Conservation (phyloP, 371 early-diverging fungal genomes). For the Syncephalastrum racemosum region DNA sequence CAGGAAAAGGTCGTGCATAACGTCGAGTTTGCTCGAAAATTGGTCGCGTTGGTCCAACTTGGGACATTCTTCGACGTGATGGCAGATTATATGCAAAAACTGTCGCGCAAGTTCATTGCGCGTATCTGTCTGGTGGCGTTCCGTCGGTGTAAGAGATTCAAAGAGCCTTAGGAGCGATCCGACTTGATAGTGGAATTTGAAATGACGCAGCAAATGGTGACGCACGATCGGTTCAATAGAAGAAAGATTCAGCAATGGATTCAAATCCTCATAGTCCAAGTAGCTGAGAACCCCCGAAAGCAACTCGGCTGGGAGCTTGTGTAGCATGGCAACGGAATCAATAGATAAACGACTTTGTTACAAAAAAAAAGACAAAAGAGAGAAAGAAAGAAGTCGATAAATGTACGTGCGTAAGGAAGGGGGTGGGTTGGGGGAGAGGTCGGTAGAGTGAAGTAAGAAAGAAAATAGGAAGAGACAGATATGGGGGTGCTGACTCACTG, state of each 20-base stretch:
- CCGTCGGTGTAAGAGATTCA: constrained; percentile 27
- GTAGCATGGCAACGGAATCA: constrained; percentile 20
- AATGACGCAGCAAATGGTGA: constrained; percentile 30
- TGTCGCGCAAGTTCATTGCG: constrained; percentile 21
- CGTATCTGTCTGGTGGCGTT: constrained; percentile 21
- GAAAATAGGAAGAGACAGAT: too few relatives aligned
- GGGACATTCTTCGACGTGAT: constrained; percentile 24
- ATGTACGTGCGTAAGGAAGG: too few relatives aligned
- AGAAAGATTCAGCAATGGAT: constrained; percentile 12
- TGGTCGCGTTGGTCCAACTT: constrained; percentile 32
- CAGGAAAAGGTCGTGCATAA: constrained; percentile 33
- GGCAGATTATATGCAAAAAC: constrained; percentile 30
- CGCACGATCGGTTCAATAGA: constrained; percentile 12
- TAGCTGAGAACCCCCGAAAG: constrained; percentile 25
- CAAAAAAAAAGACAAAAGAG: too few relatives aligned
- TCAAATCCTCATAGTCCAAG: constrained; percentile 34
- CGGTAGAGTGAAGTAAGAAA: too few relatives aligned
- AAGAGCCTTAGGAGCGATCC: constrained; percentile 21
- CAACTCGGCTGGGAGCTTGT: constrained; percentile 38
- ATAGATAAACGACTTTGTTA: background rate
- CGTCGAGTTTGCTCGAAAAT: constrained; percentile 37
- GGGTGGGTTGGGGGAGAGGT: too few relatives aligned
- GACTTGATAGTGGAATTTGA: constrained; percentile 30
- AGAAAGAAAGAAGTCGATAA: background rate
- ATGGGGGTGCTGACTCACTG: too few relatives aligned